Base-by-base conservation (phyloP, 768 basidiomycete species). In the Mycena belliarum region DNA sequence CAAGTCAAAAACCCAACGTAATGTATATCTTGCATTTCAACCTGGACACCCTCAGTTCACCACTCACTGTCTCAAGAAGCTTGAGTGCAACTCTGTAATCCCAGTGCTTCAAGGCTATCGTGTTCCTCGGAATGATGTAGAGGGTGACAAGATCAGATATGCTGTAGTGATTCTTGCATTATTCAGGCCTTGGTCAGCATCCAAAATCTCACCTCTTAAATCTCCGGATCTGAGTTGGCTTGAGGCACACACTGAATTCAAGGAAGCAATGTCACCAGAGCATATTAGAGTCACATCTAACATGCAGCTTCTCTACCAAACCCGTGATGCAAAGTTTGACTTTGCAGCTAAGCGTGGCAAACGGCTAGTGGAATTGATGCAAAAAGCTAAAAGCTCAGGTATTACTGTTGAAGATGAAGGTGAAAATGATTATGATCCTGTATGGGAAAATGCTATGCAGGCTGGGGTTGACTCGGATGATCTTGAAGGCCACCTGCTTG, bases 371-470 rank as follows among this genome's bases (percentile, higher is more conserved):
- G 21, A 28, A 52, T 43, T 38, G 20, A 38, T 6, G 10, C 18
- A 12, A n/a, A 38, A n/a, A n/a, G 37, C 18, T 6, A 38, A 38
- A 38, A 10, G 20, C 10, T n/a, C 37, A 4, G 37, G 37, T n/a
- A 38, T 38, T n/a, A n/a, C 18, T 6, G 37, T n/a, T 2, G 37
- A 38, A 16, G 11, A 15, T 35, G 37, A 38, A 10, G 37, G 18
- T n/a, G 37, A 38, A 6, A n/a, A 38, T 6, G 18, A 18, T 8
- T 38, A n/a, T n/a, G 37, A 38, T n/a, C 56, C 56, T 3, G 56
- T 44, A 18, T 57, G 56, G 56, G 56, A 57, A 45, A 50, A 50
- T 37, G 56, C 56, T 9, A 57, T 57, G 56, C 56, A 57, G 16
- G 16, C 42, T 4, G 32, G 33, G 6, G 16, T 51, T 25, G 49